Evolutionary conservation across 257 asterid species (phyloP).

Genomic region (Penstemon davidsonii): DNA sequence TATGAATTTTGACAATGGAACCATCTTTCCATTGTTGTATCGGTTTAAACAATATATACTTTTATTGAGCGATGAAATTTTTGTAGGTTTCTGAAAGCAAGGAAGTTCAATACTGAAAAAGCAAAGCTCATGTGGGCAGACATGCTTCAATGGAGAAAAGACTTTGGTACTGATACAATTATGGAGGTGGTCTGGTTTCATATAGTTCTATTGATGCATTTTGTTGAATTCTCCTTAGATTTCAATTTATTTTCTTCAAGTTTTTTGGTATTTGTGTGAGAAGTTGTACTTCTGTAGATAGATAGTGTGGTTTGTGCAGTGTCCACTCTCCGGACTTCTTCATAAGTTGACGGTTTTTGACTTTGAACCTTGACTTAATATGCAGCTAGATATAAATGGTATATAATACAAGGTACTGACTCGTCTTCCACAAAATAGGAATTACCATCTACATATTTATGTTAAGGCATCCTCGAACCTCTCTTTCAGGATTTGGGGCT

Average conservation of each 20-base stretch:
- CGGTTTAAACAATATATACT: background rate
- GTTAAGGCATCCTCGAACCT: too few relatives aligned
- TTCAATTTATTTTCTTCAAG: background rate
- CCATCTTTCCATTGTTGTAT: constrained; percentile 11
- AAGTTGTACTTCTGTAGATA: constrained; percentile 3
- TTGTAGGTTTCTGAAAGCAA: constrained; percentile 74
- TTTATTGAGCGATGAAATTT: constrained; percentile 13
- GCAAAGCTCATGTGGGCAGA: constrained; percentile 76
- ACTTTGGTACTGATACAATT: constrained; percentile 63
- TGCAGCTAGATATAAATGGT: too few relatives aligned
- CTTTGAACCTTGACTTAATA: constrained; percentile 11
- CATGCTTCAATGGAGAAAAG: constrained; percentile 80
- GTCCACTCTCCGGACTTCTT: background rate
- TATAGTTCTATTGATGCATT: background rate
- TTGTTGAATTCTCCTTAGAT: background rate
- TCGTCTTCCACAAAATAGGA: too few relatives aligned
- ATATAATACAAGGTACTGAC: too few relatives aligned
- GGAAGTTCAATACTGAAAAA: constrained; percentile 58
- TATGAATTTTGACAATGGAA: constrained; percentile 1
- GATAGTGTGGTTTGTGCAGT: background rate
- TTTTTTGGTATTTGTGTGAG: constrained; percentile 9
- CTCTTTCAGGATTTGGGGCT: constrained; percentile 1
- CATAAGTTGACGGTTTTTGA: background rate
- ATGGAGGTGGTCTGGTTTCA: constrained; percentile 46
- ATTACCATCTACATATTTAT: too few relatives aligned